Evolutionary conservation across 495 filamentous ascomycete species (phyloP).

Genomic region (Apiosordaria backusii): DNA sequence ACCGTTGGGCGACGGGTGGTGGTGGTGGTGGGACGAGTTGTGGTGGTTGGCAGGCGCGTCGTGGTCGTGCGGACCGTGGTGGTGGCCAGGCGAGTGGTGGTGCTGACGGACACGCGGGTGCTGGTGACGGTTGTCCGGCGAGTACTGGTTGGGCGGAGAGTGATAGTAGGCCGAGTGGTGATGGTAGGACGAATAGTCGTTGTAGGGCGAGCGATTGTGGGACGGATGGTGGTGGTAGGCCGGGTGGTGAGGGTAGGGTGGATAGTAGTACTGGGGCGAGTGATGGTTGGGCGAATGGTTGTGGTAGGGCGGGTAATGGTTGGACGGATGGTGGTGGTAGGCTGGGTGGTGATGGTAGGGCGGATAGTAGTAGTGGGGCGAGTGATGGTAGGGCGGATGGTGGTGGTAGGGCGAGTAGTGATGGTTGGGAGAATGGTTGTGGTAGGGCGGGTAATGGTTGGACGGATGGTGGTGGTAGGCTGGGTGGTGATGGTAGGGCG

Average conservation of each 20-base stretch:
- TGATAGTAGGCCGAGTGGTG: neutral
- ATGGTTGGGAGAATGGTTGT: neutral
- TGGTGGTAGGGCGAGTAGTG: neutral
- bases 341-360: neutral
- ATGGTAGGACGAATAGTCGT: neutral
- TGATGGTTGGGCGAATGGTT: neutral
- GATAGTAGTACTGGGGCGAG: neutral
- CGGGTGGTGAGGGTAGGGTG: neutral
- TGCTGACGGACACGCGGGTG: neutral
- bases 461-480: neutral
- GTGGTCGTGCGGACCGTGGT: neutral
- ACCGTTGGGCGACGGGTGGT: neutral
- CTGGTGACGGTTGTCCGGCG: neutral
- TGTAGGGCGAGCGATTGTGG: conserved; percentile 1
- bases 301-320: conserved; percentile 1
- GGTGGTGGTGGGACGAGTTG: neutral
- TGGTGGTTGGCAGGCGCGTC: neutral
- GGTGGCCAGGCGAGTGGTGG: neutral
- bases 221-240: neutral
- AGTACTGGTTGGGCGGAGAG: neutral
- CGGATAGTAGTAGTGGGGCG: neutral
- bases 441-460: neutral
- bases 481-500: neutral
- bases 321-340: neutral
- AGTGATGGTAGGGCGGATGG: neutral